phyloP scores from a whole-genome alignment of 139 green algal genomes.

The Coelastrella sp. region DNA sequence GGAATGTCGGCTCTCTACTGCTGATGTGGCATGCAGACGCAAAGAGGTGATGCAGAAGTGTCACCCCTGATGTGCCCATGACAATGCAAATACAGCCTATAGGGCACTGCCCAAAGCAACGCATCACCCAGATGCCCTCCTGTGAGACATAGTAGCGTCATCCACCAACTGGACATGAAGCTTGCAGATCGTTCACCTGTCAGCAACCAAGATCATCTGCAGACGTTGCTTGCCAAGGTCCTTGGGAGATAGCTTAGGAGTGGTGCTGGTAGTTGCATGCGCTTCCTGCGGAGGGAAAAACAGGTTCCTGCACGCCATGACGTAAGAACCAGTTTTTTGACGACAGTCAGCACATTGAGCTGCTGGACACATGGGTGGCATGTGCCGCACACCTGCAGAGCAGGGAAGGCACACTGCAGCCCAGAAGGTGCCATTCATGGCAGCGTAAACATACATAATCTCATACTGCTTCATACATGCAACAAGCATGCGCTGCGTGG shows the following conservation, averaged over 20 bases:
- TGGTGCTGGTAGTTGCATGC: neutral
- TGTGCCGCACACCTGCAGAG: neutral
- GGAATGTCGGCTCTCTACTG: neutral
- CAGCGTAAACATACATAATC: too few relatives aligned
- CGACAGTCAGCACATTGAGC: neutral
- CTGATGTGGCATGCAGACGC: neutral
- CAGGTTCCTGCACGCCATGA: conserved; percentile 32
- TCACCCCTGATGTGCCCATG: too few relatives aligned
- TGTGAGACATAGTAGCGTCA: neutral
- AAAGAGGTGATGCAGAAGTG: too few relatives aligned
- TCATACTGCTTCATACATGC: too few relatives aligned
- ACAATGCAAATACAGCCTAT: too few relatives aligned
- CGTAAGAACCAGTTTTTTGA: neutral
- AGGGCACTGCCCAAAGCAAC: too few relatives aligned
- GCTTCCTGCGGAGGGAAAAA: conserved; percentile 37
- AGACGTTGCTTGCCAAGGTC: conserved; percentile 59
- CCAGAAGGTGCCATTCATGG: too few relatives aligned
- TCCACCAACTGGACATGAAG: neutral
- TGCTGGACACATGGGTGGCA: neutral
- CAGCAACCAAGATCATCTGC: conserved; percentile 85
- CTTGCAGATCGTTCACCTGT: conserved; percentile 53
- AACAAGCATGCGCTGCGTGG: too few relatives aligned
- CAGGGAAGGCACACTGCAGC: too few relatives aligned
- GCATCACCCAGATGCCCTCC: too few relatives aligned
- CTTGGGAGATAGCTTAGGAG: conserved; percentile 14